Evolutionary conservation across 106 monocot species (phyloP).

Genomic region (Allium fistulosum): DNA sequence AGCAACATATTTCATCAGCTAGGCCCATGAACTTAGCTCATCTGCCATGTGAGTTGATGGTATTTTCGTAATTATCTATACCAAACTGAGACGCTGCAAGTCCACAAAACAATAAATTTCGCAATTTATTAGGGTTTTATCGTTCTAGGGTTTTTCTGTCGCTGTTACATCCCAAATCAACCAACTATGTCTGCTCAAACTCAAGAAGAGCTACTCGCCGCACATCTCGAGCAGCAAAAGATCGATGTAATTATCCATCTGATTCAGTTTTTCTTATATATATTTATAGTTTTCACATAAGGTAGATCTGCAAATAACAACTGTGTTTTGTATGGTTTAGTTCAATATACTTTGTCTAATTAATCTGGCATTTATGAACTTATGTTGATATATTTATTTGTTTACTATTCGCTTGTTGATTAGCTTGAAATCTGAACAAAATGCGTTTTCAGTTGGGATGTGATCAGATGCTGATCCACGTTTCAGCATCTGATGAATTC

Average conservation of each 20-base stretch:
- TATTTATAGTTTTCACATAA: not conserved
- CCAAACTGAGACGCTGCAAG: no score
- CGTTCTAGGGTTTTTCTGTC: not conserved
- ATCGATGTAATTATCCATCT: constrained; percentile 34
- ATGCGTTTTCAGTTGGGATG: no score
- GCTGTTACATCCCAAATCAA: not conserved
- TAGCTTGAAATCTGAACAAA: no score
- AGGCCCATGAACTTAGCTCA: no score
- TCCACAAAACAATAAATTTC: no score
- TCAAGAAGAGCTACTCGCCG: constrained; percentile 72
- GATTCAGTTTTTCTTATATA: no score
- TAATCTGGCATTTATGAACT: not conserved
- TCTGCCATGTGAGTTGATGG: no score
- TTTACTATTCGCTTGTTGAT: no score
- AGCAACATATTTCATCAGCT: no score
- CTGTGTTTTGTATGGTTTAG: not conserved
- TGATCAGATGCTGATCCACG: no score
- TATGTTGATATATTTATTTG: not conserved
- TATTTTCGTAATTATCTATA: no score
- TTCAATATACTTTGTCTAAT: not conserved
- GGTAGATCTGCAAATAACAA: not conserved
- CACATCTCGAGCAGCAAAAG: constrained; percentile 69
- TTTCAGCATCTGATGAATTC: no score
- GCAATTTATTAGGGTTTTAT: constrained; percentile 13
- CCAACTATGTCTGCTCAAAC: constrained; percentile 47